Evolutionary conservation across 2,329 filamentous ascomycete species (phyloP), one percentile per base, ranked within the genome.

Genomic region (Sporothrix luriei): DNA sequence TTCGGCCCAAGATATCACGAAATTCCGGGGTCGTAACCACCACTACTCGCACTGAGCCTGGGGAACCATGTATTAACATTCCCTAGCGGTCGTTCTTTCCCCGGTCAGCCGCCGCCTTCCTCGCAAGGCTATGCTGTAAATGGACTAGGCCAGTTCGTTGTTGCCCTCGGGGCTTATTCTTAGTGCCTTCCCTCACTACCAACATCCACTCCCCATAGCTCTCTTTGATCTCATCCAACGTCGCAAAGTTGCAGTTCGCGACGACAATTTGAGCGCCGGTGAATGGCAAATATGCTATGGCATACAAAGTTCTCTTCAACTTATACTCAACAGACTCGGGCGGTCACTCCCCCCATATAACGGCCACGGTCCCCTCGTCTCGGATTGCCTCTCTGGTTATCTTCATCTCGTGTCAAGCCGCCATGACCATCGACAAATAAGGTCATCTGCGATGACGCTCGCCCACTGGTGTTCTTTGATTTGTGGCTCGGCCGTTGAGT

Each of bases 101-200:
- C 33, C 38, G 19, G 21, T 11, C 11, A 9, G 13, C 19, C 10
- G 33, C 33, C 40, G 29, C n/a, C 38, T 46, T 40, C 4, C 38
- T 62, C 59, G 59, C 59, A 48, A 62, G 24, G 40, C 59, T 40
- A 19, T 9, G 59, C 59, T 40, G 10, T 10, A 62, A 48, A 26
- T 16, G 13, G 59, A 19, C 59, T 62, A 62, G 59, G 7, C 14
- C 40, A 43, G 5, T 43, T 14, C 3, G 40, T 43, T 43, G 6
- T 43, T 4, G n/a, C 55, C 33, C 7, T 29, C 11, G 16, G 24
- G 14, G 3, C 33, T n/a, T n/a, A n/a, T 43, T 40, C 33, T 40
- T n/a, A 6, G 16, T 19, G 40, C 16, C 55, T 59, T 29, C 19
- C 33, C 16, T n/a, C 55, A 38, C 10, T 29, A 10, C 19, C 29